Percentiles rank a stretch among this genome's conserved stretches.
phyloP scores from a whole-genome alignment of 163 green algal species.

The Scenedesmus sp. region DNA sequence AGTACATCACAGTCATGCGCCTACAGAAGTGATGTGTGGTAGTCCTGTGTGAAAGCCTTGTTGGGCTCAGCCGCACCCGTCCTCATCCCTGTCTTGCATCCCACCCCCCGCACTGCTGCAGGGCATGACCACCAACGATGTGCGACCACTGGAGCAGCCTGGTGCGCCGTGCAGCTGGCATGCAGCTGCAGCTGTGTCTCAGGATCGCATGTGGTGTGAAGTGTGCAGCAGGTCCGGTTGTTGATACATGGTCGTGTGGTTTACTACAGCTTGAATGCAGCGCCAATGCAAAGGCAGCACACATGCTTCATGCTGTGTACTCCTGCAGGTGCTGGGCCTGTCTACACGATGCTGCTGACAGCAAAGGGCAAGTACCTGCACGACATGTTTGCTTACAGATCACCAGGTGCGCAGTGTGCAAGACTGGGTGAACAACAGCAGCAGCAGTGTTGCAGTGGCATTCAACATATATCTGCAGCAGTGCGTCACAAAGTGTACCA shows the following conservation, averaged over 20 bases:
- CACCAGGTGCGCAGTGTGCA: not conserved
- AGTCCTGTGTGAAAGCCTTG: no score
- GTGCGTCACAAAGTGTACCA: not conserved
- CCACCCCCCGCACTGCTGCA: no score
- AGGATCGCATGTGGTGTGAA: not conserved
- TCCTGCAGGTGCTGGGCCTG: constrained; percentile 42
- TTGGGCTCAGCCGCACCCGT: no score
- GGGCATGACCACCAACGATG: constrained; percentile 88
- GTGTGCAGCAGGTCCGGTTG: no score
- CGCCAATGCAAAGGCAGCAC: not conserved
- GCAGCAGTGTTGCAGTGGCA: not conserved
- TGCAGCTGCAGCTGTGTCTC: constrained; percentile 1
- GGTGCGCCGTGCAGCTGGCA: constrained; percentile 19
- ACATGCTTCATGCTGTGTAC: constrained; percentile 8
- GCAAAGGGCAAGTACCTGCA: constrained; percentile 87
- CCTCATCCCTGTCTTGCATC: no score
- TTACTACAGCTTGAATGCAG: not conserved
- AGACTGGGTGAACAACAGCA: not conserved
- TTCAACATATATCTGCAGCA: no score
- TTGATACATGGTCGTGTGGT: not conserved
- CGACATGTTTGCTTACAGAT: constrained; percentile 83
- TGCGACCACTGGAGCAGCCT: constrained; percentile 63
- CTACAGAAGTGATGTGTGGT: no score
- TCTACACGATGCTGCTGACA: constrained; percentile 86
- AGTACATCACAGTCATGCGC: no score